Evolutionary conservation across 257 asterid species (phyloP), one percentile per base, ranked within the genome.

Genomic region (Fraxinus anomala): DNA sequence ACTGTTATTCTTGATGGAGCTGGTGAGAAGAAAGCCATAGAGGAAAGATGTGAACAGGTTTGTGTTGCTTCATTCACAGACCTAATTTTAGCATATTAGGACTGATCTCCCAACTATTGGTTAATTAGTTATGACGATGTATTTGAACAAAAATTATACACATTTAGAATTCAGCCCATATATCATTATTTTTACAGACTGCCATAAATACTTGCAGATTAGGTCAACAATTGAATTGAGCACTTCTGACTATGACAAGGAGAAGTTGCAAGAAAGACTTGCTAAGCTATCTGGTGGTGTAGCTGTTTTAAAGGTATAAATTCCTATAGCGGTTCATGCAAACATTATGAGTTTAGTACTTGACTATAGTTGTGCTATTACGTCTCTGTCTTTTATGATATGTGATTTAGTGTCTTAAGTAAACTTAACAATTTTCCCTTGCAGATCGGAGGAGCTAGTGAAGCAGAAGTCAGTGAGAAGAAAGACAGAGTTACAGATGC

Each of bases 261-360:
- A 89, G 81, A 91, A 88, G 84, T 80, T 91, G 44, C 89, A 89
- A 71, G 92, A 88, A 54, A 88, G 94, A 65, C 88, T 91, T 11
- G 94, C 92, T 59, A 89, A 87, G 80, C 92, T 89, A 40, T 89
- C 92, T 24, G 93, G 93, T 68, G 96, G 92, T 77, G 91, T 86
- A 26, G 91, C 91, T 74, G 92, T 89, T 4, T 68, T 90, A 66
- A 89, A 90, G 88, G 92, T 90, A 49, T 61, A 28, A 5, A 34
- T 68, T 24, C 10, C 16, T 28, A 6, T 7, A 12, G 36, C 13
- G 8, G 3, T 63, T 63, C 13, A 1, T 24, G 10, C 68, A 44
- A 16, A 34, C 12, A 23, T 26, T 11, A 36, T 44, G 19, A 30
- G 56, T 14, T 47, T 47, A 47, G 19, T 14, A 47, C 56, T 14